These are phyloP conservation scores for Acanthamoeba triangularis DNA, from an alignment of 208 protist species.

Conservation along the genomic window DNA sequence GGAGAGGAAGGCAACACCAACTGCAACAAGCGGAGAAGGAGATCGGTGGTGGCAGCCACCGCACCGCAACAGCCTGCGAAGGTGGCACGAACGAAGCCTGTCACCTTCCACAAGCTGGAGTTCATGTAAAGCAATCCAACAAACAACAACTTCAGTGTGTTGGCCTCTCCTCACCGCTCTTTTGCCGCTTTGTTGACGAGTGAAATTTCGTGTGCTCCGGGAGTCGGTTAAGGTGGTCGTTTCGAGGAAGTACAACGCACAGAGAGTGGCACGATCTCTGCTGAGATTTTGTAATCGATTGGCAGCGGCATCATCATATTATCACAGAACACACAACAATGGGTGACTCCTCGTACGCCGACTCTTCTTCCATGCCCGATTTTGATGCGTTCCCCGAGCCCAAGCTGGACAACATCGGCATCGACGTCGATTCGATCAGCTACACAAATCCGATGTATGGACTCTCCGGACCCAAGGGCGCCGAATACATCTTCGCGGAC, in stretches of 20 bases:
- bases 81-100: background rate
- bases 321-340: background rate
- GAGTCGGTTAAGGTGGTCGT: background rate
- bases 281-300: no score
- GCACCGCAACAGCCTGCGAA: background rate
- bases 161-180: no score
- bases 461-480: conserved; percentile 30
- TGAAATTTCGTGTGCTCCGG: background rate
- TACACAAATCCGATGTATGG: conserved; percentile 48
- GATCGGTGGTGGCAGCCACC: background rate
- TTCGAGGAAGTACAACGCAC: background rate
- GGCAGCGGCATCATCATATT: background rate
- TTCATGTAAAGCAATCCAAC: background rate
- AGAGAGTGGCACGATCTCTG: background rate
- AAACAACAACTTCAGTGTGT: no score
- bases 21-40: background rate
- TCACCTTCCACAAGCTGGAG: conserved; percentile 21
- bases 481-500: conserved; percentile 58
- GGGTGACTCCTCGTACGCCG: conserved; percentile 28
- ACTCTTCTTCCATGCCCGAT: background rate
- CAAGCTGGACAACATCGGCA: conserved; percentile 10
- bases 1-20: background rate
- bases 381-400: conserved; percentile 23
- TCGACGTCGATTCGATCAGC: conserved; percentile 60
- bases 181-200: no score